Evolutionary conservation across 1,139 yeast genomes (phyloP), one percentile per base, ranked within the genome.

Genomic region (Debaryomycetaceae sp.): DNA sequence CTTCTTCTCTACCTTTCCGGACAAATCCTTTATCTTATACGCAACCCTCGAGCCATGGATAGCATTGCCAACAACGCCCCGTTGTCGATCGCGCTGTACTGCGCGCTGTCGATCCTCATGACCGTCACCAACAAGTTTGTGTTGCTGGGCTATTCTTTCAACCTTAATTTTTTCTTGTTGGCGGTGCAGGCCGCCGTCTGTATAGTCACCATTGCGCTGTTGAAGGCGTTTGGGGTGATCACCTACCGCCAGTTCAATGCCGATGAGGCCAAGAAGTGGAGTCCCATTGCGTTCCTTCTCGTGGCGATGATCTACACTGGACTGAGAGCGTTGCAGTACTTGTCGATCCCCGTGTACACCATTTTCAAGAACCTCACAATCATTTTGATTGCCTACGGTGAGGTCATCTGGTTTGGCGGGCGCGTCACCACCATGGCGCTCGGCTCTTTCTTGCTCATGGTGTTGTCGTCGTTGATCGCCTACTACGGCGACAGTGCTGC

Each of bases 71-170:
- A 86, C 69, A 80, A 86, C 38, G 95, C 91, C 17, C 89, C 93
- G 14, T 71, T 85, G 45, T 88, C 96, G 35, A 85, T 89, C 48
- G 59, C 80, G 41, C 74, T 86, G 25, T 91, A 91, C 75, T 91
- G 97, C 70, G 71, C 75, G 37, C 83, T 97, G 18, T 91, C 97
- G 16, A 89, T 91, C 49, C 65, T 89, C 59, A 91, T 91, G 98
- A 91, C 98, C n/a, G 85, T 89, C 41, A 89, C 97, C 40, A 91
- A 91, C 72, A 91, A 91, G 65, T 88, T 78, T 55, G 97, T 91
- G 39, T 80, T 91, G 37, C 80, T 89, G 29, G 91, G 89, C 27
- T 71, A 74, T 41, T 61, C 71, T 34, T 91, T 91, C 71, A 91
- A 89, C 70, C 76, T 91, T 74, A 86, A 88, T 67, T 88, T 88